Conservation (phyloP, 306 rosid genomes). For the Ammopiptanthus mongolicus region DNA sequence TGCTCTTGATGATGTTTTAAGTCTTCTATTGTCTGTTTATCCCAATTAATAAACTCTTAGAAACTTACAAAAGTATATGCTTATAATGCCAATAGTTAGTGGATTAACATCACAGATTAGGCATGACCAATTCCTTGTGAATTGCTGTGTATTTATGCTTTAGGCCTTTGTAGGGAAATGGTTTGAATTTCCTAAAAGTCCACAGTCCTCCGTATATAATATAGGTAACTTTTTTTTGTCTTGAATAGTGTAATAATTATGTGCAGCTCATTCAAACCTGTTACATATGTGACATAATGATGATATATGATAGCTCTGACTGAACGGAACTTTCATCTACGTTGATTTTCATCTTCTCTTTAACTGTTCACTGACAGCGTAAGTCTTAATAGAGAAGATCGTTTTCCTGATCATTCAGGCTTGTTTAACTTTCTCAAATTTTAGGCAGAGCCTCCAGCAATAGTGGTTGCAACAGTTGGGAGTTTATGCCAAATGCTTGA, state of each 20-base stretch:
- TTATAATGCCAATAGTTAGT: neutral
- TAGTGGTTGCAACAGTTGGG: slow-evolving; percentile 78
- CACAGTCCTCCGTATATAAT: neutral
- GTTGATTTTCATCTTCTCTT: slow-evolving; percentile 4
- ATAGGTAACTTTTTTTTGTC: neutral
- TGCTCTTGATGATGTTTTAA: neutral
- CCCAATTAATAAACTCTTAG: neutral
- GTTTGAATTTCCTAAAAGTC: neutral
- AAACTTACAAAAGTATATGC: neutral
- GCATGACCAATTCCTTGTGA: neutral
- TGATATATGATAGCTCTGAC: neutral
- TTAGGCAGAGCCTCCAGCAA: slow-evolving; percentile 88
- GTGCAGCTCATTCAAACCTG: neutral
- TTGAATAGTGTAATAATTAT: neutral
- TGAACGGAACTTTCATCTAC: neutral
- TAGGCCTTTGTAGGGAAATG: neutral
- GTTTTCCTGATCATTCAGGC: neutral
- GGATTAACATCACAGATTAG: neutral
- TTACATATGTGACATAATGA: neutral
- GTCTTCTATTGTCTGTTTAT: neutral
- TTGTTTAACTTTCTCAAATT: slow-evolving; percentile 26
- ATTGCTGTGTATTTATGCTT: neutral
- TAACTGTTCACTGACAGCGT: neutral
- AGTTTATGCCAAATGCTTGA: slow-evolving; percentile 89
- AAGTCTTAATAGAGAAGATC: neutral